Evolutionary conservation across 805 yeast genomes (phyloP).

Genomic region (Lipomyces spencermartinsiae): DNA sequence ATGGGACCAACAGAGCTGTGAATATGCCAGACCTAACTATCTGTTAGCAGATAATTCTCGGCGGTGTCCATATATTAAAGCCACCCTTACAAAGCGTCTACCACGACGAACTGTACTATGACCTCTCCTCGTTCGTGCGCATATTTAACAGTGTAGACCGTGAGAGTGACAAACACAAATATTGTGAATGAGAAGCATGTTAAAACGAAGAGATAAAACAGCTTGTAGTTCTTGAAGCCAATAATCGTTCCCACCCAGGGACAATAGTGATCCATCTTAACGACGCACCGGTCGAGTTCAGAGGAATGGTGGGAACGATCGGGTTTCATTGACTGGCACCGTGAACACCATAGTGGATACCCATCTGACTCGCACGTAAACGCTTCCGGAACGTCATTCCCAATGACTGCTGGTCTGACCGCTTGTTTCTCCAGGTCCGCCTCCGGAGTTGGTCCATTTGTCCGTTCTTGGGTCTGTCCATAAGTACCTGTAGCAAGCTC

Average conservation of each 20-base stretch:
- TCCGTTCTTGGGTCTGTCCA: conserved; percentile 3
- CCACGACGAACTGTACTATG: conserved; percentile 35
- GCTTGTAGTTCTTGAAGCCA: conserved; percentile 68
- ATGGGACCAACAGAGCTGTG: conserved; percentile 13
- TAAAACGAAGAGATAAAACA: conserved; percentile 57
- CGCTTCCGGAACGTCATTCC: conserved; percentile 56
- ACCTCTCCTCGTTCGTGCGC: conserved; percentile 17
- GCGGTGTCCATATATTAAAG: neutral
- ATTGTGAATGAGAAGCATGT: conserved; percentile 12
- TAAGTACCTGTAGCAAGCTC: conserved; percentile 7
- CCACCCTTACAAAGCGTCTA: conserved; percentile 21
- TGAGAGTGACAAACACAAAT: conserved; percentile 31
- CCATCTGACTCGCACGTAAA: conserved; percentile 78
- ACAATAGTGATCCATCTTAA: conserved; percentile 85
- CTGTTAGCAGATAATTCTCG: neutral
- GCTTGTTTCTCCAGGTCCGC: conserved; percentile 1
- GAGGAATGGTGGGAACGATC: conserved; percentile 75
- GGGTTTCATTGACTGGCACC: conserved; percentile 68
- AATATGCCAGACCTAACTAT: conserved; percentile 22
- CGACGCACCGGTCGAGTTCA: conserved; percentile 61
- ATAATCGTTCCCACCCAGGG: conserved; percentile 75
- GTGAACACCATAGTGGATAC: conserved; percentile 75
- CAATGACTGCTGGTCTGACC: neutral
- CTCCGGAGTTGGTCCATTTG: neutral
- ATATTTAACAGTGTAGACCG: conserved; percentile 22